Evolutionary conservation across 2,329 filamentous ascomycete genomes (phyloP), one percentile per base, ranked within the genome.

Genomic region (Cytospora piceicola): DNA sequence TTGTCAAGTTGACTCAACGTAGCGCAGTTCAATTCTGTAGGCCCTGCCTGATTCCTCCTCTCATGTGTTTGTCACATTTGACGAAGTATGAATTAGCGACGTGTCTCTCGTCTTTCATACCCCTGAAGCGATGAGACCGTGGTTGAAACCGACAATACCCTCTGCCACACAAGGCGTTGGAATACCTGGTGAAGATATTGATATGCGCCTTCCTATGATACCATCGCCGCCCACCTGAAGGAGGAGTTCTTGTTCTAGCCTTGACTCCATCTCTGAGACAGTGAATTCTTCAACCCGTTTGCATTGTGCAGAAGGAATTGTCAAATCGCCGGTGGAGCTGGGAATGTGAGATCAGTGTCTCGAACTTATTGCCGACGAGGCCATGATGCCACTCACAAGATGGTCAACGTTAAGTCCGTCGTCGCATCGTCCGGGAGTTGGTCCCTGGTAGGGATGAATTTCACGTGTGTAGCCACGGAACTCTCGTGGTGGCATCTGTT

Each of bases 61-160:
- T n/a, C 7, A 12, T 4, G 11, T 12, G 14, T 36, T 14, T 36
- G 34, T 36, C 34, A 14, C 14, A 1, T 3, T 36, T 36, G 12
- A 14, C 12, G 2, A 4, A 36, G 34, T 14, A 4, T 7, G n/a
- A 17, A 9, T 8, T 11, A n/a, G 22, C 11, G 8, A 22, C n/a
- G 14, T 42, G 15, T 42, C 20, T 17, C 46, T 24, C 8, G 42
- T 49, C n/a, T 20, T 15, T 63, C 52, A 63, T 57, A 53, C 39
- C 20, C 53, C 61, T 32, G 56, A 46, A 9, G 27, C 27, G 54
- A 57, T 14, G 5, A 63, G 22, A 34, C 42, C 46, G 24, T 57
- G 64, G 42, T 68, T 68, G 65, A 67, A 68, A 17, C 67, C 65
- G 24, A 68, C 65, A 12, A 68, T 63, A 4, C 67, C 67, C 36